Conservation (phyloP, 192 early-diverging fungal genomes). For the Coemansia sp. region DNA sequence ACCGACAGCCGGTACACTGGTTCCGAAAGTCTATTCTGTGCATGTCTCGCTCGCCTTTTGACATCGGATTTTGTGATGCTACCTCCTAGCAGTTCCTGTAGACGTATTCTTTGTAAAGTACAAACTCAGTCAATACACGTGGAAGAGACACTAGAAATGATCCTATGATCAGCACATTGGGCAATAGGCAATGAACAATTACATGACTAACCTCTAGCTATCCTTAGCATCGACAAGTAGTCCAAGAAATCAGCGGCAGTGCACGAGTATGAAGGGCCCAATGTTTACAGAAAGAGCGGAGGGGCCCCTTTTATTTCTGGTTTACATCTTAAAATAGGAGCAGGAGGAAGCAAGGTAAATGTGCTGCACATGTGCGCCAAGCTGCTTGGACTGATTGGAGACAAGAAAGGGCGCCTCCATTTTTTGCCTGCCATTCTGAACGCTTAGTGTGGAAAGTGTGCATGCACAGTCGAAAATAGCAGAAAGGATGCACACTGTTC, state of each 20-base stretch:
- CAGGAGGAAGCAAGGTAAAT: not conserved
- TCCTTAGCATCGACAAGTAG: not conserved
- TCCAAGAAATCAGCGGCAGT: not conserved
- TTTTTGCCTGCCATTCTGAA: not conserved
- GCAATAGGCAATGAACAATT: no score
- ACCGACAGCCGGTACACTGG: no score
- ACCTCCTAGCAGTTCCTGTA: no score
- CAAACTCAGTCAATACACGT: no score
- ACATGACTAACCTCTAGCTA: no score
- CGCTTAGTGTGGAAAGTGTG: not conserved
- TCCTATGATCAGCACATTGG: no score
- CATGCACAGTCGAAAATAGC: not conserved
- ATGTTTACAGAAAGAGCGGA: not conserved
- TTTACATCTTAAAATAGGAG: not conserved
- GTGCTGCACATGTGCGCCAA: not conserved
- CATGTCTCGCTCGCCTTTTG: no score
- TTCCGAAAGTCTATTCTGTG: no score
- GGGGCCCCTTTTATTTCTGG: constrained; percentile 1
- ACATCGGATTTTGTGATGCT: no score
- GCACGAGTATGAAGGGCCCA: not conserved
- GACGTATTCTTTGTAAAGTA: no score
- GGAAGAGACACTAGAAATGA: no score
- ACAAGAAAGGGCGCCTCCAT: not conserved
- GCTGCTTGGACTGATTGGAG: not conserved
- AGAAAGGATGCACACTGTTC: not conserved